Evolutionary conservation across 2,329 filamentous ascomycete genomes (phyloP).

Genomic region (Exophiala xenobiotica): DNA sequence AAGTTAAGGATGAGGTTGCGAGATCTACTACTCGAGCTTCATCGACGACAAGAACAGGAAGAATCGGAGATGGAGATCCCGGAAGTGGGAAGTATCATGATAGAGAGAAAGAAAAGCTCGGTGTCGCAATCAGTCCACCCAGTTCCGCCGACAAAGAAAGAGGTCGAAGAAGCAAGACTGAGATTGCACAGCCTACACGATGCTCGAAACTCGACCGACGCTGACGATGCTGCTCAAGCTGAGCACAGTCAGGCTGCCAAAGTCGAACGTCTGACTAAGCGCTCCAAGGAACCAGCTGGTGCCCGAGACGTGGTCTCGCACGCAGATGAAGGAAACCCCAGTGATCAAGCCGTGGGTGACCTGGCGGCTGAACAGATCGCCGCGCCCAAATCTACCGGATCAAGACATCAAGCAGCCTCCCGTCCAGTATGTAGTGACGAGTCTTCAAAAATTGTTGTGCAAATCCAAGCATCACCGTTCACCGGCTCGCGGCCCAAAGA

Average conservation of each 20-base stretch:
- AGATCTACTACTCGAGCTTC: slow-evolving; percentile 28
- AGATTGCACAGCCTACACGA: background rate
- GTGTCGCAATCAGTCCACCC: background rate
- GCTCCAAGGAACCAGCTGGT: no score
- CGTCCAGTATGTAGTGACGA: background rate
- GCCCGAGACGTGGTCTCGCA: no score
- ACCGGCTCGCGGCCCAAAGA: background rate
- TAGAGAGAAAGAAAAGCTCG: slow-evolving; percentile 10
- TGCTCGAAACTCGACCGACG: background rate
- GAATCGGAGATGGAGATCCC: slow-evolving; percentile 35
- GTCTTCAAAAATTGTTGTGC: background rate
- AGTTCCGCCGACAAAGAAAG: slow-evolving; percentile 2
- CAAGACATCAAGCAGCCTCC: no score
- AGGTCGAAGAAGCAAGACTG: slow-evolving; percentile 12
- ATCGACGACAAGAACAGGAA: slow-evolving; percentile 26
- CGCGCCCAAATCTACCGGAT: no score
- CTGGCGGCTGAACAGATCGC: no score
- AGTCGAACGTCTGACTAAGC: no score
- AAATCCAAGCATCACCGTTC: slow-evolving; percentile 2
- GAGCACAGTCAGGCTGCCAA: background rate
- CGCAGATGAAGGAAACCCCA: no score
- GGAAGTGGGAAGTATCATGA: slow-evolving; percentile 27
- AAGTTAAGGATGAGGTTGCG: slow-evolving; percentile 26
- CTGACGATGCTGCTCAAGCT: no score
- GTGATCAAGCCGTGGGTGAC: no score